Evolutionary conservation across 2,329 filamentous ascomycete genomes (phyloP).

Genomic region (Beauveria scarabaeidicola): DNA sequence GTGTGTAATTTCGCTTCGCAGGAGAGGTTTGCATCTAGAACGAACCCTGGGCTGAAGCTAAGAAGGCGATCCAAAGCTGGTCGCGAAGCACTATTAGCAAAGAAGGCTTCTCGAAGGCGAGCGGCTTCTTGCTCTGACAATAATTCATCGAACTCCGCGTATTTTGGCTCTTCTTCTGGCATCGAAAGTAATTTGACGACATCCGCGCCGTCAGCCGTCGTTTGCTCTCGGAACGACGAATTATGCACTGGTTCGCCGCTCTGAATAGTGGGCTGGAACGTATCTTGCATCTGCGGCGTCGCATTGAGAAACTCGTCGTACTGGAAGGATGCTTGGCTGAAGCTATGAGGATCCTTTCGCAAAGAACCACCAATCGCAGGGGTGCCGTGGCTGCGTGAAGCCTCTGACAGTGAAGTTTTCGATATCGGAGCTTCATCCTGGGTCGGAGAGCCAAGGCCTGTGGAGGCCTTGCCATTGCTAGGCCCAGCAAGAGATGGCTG

Average conservation of each 20-base stretch:
- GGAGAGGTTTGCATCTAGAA: slow-evolving; percentile 19
- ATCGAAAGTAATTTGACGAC: slow-evolving; percentile 13
- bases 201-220: slow-evolving; percentile 13
- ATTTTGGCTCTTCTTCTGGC: slow-evolving; percentile 5
- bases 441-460: not conserved
- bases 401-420: not conserved
- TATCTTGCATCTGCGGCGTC: not conserved
- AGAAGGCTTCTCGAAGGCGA: not conserved
- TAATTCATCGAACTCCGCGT: not conserved
- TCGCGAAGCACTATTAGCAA: not conserved
- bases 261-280: not conserved
- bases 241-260: not conserved
- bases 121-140: slow-evolving; percentile 7
- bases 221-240: slow-evolving; percentile 9
- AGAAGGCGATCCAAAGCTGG: slow-evolving; percentile 36
- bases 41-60: slow-evolving; percentile 41
- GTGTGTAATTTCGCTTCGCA: slow-evolving; percentile 22
- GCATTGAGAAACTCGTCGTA: slow-evolving; percentile 2
- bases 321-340: not conserved
- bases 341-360: too few species aligned
- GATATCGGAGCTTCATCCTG: not conserved
- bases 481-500: slow-evolving; percentile 13
- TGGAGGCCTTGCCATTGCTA: slow-evolving; percentile 13
- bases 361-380: not conserved
- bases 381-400: not conserved